Conservation (phyloP, 108 stramenopile species). For the Cyclotella atomus region DNA sequence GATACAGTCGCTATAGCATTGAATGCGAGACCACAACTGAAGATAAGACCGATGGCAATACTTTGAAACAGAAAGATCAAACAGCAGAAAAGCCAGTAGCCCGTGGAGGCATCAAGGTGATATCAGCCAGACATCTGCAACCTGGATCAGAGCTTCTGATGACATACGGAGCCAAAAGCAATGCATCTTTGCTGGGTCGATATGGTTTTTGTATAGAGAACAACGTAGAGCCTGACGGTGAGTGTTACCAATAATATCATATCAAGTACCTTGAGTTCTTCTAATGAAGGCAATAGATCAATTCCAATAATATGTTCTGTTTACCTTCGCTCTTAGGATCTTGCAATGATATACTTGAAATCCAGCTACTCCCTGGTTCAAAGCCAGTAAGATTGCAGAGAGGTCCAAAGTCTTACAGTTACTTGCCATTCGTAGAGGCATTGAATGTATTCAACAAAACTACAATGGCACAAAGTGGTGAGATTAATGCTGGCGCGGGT, state of each 20-base stretch:
- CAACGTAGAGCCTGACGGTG: conserved; percentile 83
- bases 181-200: conserved; percentile 65
- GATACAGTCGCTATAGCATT: too few species aligned
- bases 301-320: too few species aligned
- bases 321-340: conserved; percentile 39
- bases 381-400: conserved; percentile 50
- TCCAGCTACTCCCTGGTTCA: conserved; percentile 27
- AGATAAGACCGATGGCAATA: neutral
- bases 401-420: conserved; percentile 83
- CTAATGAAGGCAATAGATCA: too few species aligned
- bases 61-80: conserved; percentile 1
- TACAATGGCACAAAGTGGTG: neutral
- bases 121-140: conserved; percentile 13
- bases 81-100: neutral
- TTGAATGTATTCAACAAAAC: conserved; percentile 50
- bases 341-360: conserved; percentile 80
- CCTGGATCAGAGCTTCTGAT: conserved; percentile 56
- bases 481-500: too few species aligned
- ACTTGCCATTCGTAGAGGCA: conserved; percentile 60
- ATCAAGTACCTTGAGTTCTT: too few species aligned
- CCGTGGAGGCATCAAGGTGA: conserved; percentile 36
- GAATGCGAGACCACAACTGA: neutral
- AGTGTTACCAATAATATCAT: too few species aligned
- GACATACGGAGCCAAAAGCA: conserved; percentile 83
- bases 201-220: conserved; percentile 79